A percentile compares a stretch with the other conserved stretches of the same genome.
These are phyloP conservation scores for Lactarius quietus DNA, from an alignment of 768 basidiomycete genomes.

Conservation along the genomic window DNA sequence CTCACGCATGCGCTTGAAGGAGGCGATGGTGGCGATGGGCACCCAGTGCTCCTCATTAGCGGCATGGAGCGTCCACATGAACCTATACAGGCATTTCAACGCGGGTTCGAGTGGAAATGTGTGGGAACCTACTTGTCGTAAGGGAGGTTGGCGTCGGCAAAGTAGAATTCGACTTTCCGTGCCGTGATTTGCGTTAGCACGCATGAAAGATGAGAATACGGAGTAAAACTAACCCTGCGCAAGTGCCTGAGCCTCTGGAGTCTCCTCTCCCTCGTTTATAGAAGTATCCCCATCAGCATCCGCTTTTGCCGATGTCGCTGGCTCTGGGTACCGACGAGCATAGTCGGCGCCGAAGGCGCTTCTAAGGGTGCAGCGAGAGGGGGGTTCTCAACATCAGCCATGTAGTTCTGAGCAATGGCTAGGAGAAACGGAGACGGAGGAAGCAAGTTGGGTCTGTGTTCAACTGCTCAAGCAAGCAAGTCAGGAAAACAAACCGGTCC, in stretches of 20 bases:
- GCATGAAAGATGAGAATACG: not conserved
- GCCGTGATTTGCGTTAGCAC: not conserved
- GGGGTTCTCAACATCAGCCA: constrained; percentile 8
- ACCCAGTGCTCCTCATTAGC: constrained; percentile 87
- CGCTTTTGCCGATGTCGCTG: not conserved
- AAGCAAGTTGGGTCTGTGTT: not conserved
- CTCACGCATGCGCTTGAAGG: constrained; percentile 94
- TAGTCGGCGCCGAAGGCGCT: not conserved
- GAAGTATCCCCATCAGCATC: not conserved
- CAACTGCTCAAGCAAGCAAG: not conserved
- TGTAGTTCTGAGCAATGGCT: not conserved
- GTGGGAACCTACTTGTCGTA: constrained; percentile 65
- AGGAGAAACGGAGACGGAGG: not conserved
- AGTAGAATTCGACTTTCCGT: constrained; percentile 86
- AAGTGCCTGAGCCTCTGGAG: constrained; percentile 46
- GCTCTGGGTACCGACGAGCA: not conserved
- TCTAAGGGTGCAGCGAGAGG: not conserved
- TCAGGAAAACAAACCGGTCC: constrained; percentile 6
- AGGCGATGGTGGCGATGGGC: constrained; percentile 77
- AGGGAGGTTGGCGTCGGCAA: constrained; percentile 94
- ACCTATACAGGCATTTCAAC: constrained; percentile 44
- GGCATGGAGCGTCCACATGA: constrained; percentile 91
- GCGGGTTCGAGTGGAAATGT: not conserved
- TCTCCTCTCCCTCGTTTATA: constrained; percentile 28
- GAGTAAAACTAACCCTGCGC: constrained; percentile 47